These are phyloP conservation scores for Metschnikowia anglica DNA, from an alignment of 805 yeast genomes.

Conservation along the genomic window DNA sequence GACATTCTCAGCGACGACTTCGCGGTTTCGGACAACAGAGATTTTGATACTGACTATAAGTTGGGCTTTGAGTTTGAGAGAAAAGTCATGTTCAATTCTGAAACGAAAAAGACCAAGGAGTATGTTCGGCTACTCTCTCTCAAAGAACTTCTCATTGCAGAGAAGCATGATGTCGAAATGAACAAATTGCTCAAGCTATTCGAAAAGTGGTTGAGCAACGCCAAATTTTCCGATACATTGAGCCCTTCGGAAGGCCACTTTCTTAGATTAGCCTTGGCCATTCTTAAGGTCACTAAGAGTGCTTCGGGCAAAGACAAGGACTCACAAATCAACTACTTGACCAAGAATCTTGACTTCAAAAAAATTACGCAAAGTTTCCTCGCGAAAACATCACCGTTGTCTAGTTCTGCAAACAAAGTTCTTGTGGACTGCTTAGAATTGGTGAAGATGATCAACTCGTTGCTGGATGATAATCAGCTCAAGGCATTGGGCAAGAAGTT, in stretches of 20 bases:
- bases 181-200: slow-evolving; percentile 25
- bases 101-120: slow-evolving; percentile 16
- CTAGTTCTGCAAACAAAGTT: slow-evolving; percentile 13
- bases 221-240: slow-evolving; percentile 12
- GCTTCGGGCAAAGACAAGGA: slow-evolving; percentile 22
- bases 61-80: slow-evolving; percentile 40
- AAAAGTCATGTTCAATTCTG: slow-evolving; percentile 18
- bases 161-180: slow-evolving; percentile 27
- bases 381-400: slow-evolving; percentile 19
- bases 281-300: slow-evolving; percentile 28
- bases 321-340: slow-evolving; percentile 29
- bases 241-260: slow-evolving; percentile 28
- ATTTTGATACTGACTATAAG: slow-evolving; percentile 53
- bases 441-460: slow-evolving; percentile 14
- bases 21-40: slow-evolving; percentile 56
- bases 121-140: slow-evolving; percentile 39
- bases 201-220: slow-evolving; percentile 27
- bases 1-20: slow-evolving; percentile 17
- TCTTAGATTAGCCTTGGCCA: slow-evolving; percentile 27
- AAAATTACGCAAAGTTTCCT: slow-evolving; percentile 24
- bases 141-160: slow-evolving; percentile 41
- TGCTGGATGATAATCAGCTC: slow-evolving; percentile 12
- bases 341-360: slow-evolving; percentile 32
- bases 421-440: slow-evolving; percentile 17
- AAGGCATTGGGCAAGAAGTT: slow-evolving; percentile 8